Evolutionary conservation across 2,329 filamentous ascomycete species (phyloP).

Genomic region (Ustilaginoidea virens): DNA sequence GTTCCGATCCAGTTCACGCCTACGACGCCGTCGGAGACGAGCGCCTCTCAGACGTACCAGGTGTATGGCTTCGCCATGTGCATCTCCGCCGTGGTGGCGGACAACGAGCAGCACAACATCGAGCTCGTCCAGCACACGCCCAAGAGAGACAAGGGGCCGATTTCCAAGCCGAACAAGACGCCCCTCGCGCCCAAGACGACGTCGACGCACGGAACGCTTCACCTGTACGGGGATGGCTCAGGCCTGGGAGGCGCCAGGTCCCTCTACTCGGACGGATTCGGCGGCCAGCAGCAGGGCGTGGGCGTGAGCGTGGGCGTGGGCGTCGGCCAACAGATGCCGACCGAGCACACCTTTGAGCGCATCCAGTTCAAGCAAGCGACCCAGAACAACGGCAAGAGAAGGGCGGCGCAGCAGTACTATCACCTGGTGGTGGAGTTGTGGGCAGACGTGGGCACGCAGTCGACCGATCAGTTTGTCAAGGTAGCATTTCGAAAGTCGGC

Average conservation of each 20-base stretch:
- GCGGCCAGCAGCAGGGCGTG: slow-evolving; percentile 11
- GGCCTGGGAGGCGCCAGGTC: slow-evolving; percentile 10
- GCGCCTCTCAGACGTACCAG: slow-evolving; percentile 34
- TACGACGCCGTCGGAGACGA: background rate
- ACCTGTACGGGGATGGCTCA: slow-evolving; percentile 26
- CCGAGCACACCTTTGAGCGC: slow-evolving; percentile 59
- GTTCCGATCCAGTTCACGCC: slow-evolving; percentile 35
- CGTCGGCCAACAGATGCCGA: slow-evolving; percentile 23
- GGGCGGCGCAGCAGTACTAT: slow-evolving; percentile 85
- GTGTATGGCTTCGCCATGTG: slow-evolving; percentile 69
- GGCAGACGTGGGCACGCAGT: slow-evolving; percentile 44
- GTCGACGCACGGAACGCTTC: slow-evolving; percentile 29
- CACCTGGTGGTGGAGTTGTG: slow-evolving; percentile 78
- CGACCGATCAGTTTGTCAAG: slow-evolving; percentile 45
- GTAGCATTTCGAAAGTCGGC: slow-evolving; percentile 59
- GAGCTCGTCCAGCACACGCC: slow-evolving; percentile 84
- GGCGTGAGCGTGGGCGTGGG: no score
- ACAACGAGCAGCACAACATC: slow-evolving; percentile 58
- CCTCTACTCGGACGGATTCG: slow-evolving; percentile 28
- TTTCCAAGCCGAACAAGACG: slow-evolving; percentile 54
- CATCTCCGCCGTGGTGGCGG: slow-evolving; percentile 71
- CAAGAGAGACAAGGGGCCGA: slow-evolving; percentile 78
- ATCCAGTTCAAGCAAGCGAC: slow-evolving; percentile 93
- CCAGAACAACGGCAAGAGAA: slow-evolving; percentile 81
- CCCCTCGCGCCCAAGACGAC: slow-evolving; percentile 52